Evolutionary conservation across 83 land plant species (phyloP).

Genomic region (Larix sibirica): DNA sequence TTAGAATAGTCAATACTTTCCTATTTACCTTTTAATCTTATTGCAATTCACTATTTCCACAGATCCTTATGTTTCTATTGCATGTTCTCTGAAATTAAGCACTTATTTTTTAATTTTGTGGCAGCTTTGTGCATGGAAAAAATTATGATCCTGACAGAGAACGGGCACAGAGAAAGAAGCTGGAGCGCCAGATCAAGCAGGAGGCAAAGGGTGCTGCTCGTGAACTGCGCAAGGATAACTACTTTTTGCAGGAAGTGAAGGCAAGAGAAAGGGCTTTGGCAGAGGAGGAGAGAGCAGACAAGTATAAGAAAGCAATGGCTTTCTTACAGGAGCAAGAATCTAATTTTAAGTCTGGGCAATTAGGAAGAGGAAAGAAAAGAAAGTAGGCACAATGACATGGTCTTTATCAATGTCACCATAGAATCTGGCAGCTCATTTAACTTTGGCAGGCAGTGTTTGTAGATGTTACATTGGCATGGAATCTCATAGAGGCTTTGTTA

Average conservation of each 20-base stretch:
- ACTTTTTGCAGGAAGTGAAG: conserved; percentile 71
- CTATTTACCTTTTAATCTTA: neutral
- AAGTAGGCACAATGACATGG: conserved; percentile 24
- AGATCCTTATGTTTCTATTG: too few species aligned
- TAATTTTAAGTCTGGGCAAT: conserved; percentile 88
- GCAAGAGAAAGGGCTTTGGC: conserved; percentile 43
- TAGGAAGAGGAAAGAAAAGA: conserved; percentile 76
- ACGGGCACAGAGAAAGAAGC: conserved; percentile 69
- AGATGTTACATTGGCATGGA: neutral
- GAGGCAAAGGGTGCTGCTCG: conserved; percentile 90
- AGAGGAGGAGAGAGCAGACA: conserved; percentile 81
- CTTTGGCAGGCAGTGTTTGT: neutral
- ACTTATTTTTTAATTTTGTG: conserved; percentile 1
- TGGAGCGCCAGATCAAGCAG: conserved; percentile 51
- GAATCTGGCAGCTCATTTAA: neutral
- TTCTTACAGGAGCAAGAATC: conserved; percentile 92
- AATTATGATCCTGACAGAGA: conserved; percentile 95
- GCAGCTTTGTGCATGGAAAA: conserved; percentile 89
- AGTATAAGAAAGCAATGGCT: conserved; percentile 74
- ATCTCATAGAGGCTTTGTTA: neutral
- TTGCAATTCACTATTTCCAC: neutral
- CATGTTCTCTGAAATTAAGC: neutral
- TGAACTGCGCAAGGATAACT: conserved; percentile 88
- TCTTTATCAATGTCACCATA: neutral
- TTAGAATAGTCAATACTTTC: neutral